Percentiles rank a stretch among this genome's conserved stretches.
phyloP scores from a whole-genome alignment of 2,329 filamentous ascomycete species.

The Claviceps sp. region DNA sequence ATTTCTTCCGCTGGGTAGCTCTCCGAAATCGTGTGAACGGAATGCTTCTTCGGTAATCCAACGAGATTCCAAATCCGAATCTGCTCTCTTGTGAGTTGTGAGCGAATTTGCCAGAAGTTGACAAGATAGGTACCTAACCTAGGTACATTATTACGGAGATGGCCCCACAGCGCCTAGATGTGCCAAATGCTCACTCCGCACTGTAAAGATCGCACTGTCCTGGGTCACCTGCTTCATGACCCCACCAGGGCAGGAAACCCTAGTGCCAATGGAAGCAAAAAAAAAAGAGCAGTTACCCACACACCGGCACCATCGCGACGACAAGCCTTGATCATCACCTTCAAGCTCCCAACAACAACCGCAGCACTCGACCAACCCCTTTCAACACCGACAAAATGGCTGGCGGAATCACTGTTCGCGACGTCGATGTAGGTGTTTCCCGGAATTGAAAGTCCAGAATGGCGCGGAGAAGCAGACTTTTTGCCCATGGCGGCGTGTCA shows the following conservation, averaged over 20 bases:
- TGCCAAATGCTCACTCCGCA: not conserved
- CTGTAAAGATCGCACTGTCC: not conserved
- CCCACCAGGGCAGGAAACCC: slow-evolving; percentile 20
- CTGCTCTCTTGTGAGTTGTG: too few species aligned
- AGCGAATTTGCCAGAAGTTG: too few species aligned
- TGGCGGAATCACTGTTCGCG: slow-evolving; percentile 69
- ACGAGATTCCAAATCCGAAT: too few species aligned
- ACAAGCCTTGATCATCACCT: slow-evolving; percentile 11
- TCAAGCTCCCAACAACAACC: slow-evolving; percentile 14
- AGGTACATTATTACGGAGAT: too few species aligned
- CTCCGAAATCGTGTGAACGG: too few species aligned
- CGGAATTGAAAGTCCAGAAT: slow-evolving; percentile 9
- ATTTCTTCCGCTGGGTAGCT: too few species aligned
- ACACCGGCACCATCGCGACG: not conserved
- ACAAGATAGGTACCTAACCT: too few species aligned
- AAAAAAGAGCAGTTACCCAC: not conserved
- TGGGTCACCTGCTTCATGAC: slow-evolving; percentile 12
- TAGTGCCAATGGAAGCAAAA: slow-evolving; percentile 13
- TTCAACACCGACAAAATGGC: slow-evolving; percentile 56
- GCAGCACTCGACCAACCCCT: slow-evolving; percentile 10
- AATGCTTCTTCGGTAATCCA: too few species aligned
- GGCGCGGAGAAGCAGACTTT: not conserved
- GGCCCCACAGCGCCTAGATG: too few species aligned
- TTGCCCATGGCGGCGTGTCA: not conserved
- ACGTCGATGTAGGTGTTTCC: slow-evolving; percentile 61